These are phyloP conservation scores for Capillidium heterosporum DNA, from an alignment of 371 early-diverging fungal genomes.

Conservation along the genomic window DNA sequence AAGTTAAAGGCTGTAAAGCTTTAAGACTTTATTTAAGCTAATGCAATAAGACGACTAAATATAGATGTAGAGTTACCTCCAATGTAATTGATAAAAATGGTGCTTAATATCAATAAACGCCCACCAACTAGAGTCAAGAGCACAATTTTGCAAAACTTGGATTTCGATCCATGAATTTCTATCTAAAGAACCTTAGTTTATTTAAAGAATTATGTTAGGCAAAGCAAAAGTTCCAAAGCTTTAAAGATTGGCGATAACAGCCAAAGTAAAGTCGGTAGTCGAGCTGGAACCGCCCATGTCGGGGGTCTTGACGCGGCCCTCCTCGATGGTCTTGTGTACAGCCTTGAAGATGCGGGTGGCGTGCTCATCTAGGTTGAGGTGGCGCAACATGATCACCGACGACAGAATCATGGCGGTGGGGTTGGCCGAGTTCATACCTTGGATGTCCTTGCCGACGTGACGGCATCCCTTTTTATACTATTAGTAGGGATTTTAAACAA, in stretches of 20 bases:
- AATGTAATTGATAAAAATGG: too few species aligned
- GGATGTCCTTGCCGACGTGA: conserved; percentile 85
- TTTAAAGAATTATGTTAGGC: too few species aligned
- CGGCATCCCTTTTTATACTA: conserved; percentile 47
- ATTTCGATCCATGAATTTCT: too few species aligned
- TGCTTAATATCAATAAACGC: too few species aligned
- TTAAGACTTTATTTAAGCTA: too few species aligned
- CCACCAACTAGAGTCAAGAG: too few species aligned
- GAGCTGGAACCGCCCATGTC: conserved; percentile 60
- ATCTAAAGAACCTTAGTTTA: too few species aligned
- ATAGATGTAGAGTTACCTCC: too few species aligned
- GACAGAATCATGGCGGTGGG: conserved; percentile 81
- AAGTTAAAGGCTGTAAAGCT: too few species aligned
- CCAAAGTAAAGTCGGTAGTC: conserved; percentile 81
- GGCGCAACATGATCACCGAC: conserved; percentile 82
- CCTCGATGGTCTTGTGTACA: conserved; percentile 43
- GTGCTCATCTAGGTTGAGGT: conserved; percentile 64
- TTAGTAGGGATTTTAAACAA: neutral
- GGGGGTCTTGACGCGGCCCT: conserved; percentile 42
- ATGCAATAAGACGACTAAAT: too few species aligned
- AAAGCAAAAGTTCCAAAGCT: too few species aligned
- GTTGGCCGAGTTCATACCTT: conserved; percentile 81
- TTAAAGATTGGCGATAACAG: conserved; percentile 45
- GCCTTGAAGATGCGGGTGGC: conserved; percentile 74
- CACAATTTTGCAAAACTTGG: too few species aligned